Percentiles rank a stretch among this genome's conserved stretches.
Conservation (phyloP, 2,329 filamentous ascomycete genomes). For the Eurotiales sp. region DNA sequence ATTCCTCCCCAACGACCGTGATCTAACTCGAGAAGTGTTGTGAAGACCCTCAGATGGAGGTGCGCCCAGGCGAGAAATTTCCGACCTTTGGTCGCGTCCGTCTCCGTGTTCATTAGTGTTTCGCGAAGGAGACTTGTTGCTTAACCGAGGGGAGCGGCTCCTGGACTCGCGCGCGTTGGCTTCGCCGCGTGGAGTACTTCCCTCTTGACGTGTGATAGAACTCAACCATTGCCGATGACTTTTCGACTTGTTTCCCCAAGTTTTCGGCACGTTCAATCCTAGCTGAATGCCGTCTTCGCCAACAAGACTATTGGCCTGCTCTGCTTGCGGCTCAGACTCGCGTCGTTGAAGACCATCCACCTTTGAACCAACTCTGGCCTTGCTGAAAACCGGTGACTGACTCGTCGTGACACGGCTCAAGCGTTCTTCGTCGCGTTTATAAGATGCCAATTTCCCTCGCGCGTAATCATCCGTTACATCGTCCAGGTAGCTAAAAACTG, state of each 20-base stretch:
- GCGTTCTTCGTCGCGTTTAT: slow-evolving; percentile 36
- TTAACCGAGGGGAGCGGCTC: slow-evolving; percentile 9
- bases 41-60: slow-evolving; percentile 17
- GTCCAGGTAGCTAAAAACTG: slow-evolving; percentile 32
- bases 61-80: slow-evolving; percentile 6
- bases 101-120: background rate
- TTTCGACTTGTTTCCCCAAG: slow-evolving; percentile 34
- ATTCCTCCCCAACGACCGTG: slow-evolving; percentile 8
- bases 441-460: slow-evolving; percentile 32
- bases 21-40: slow-evolving; percentile 8
- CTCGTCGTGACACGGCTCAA: slow-evolving; percentile 36
- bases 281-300: slow-evolving; percentile 25
- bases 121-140: slow-evolving; percentile 3
- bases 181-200: slow-evolving; percentile 18
- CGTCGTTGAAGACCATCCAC: slow-evolving; percentile 36
- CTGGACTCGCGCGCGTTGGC: slow-evolving; percentile 10
- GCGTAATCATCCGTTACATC: slow-evolving; percentile 31
- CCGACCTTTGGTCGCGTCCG: background rate
- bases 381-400: slow-evolving; percentile 39
- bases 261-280: slow-evolving; percentile 34
- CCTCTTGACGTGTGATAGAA: slow-evolving; percentile 25
- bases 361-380: slow-evolving; percentile 29
- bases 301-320: slow-evolving; percentile 15
- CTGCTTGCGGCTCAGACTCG: slow-evolving; percentile 23
- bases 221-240: slow-evolving; percentile 34